phyloP scores from a whole-genome alignment of 208 protist species.

The Acanthamoeba royreba region DNA sequence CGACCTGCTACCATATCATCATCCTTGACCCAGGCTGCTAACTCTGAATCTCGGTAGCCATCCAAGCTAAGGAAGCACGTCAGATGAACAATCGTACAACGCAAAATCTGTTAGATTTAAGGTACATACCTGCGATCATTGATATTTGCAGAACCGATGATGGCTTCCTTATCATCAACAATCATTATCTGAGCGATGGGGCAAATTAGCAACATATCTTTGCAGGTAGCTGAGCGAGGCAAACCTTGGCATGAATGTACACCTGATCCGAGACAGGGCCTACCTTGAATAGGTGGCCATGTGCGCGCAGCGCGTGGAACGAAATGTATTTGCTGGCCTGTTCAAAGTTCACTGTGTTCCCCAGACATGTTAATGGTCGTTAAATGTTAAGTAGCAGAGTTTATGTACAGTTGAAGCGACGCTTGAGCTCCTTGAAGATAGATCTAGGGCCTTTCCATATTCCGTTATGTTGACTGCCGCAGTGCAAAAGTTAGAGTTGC shows the following conservation, averaged over 20 bases:
- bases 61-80: background rate
- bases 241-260: constrained; percentile 69
- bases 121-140: constrained; percentile 60
- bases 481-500: background rate
- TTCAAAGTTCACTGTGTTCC: background rate
- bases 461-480: background rate
- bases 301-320: constrained; percentile 51
- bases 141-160: constrained; percentile 72
- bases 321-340: constrained; percentile 58
- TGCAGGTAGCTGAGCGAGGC: background rate
- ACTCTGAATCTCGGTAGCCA: constrained; percentile 56
- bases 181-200: constrained; percentile 59
- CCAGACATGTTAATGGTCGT: background rate
- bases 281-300: constrained; percentile 16
- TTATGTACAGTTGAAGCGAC: constrained; percentile 2
- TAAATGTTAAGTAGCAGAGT: background rate
- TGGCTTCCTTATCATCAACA: constrained; percentile 55
- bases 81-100: background rate
- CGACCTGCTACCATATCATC: background rate
- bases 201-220: background rate
- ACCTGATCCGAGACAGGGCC: constrained; percentile 57
- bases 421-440: background rate
- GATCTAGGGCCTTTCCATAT: constrained; percentile 8
- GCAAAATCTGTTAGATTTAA: background rate
- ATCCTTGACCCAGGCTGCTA: constrained; percentile 51